These are phyloP conservation scores for Lyophyllum shimeji DNA, from an alignment of 768 basidiomycete species.

Conservation along the genomic window DNA sequence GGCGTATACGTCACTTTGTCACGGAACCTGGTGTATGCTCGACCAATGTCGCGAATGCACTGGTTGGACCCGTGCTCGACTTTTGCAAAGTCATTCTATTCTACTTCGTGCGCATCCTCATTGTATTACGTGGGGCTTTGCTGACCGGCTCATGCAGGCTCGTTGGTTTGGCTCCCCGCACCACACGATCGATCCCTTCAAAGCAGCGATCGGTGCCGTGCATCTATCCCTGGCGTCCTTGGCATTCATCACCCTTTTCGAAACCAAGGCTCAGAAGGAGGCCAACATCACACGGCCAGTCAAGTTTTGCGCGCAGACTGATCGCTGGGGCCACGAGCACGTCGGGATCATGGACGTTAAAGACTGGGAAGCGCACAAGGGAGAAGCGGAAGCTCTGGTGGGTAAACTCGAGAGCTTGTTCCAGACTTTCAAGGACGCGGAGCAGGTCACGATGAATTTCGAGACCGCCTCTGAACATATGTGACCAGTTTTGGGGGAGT, in stretches of 20 bases:
- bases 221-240: constrained; percentile 66
- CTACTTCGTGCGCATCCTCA: constrained; percentile 53
- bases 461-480: constrained; percentile 14
- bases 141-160: constrained; percentile 44
- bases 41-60: constrained; percentile 56
- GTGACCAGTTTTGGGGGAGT: neutral
- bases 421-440: constrained; percentile 28
- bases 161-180: constrained; percentile 67
- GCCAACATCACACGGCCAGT: constrained; percentile 31
- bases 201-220: constrained; percentile 66
- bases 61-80: constrained; percentile 46
- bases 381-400: constrained; percentile 47
- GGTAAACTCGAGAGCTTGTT: constrained; percentile 58
- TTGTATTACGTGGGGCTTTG: neutral
- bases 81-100: constrained; percentile 53
- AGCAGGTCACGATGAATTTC: constrained; percentile 14
- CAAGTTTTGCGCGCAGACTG: constrained; percentile 55
- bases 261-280: constrained; percentile 14
- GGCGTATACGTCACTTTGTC: constrained; percentile 54
- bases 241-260: constrained; percentile 41
- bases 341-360: constrained; percentile 50
- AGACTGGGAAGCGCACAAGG: constrained; percentile 50
- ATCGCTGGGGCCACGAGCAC: constrained; percentile 53
- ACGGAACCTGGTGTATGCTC: constrained; percentile 70
- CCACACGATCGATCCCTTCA: constrained; percentile 61